Conservation (phyloP, 2,329 filamentous ascomycete genomes). For the Alternaria alternata region DNA sequence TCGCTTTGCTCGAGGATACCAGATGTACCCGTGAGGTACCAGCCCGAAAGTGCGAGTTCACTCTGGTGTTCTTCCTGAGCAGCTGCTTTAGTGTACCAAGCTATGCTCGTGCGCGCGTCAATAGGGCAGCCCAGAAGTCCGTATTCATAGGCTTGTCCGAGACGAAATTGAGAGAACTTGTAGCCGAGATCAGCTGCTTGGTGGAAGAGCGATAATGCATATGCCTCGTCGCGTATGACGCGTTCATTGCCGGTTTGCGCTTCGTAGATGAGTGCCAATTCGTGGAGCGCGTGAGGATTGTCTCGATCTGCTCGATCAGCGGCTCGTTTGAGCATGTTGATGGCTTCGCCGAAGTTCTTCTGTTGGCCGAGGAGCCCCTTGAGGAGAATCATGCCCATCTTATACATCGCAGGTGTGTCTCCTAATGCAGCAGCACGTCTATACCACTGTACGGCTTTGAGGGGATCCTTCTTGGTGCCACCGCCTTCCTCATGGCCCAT, state of each 20-base stretch:
- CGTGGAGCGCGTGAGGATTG: conserved; percentile 94
- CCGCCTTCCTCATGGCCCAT: conserved; percentile 94
- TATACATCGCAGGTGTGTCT: conserved; percentile 96
- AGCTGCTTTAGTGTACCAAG: conserved; percentile 92
- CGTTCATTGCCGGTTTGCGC: conserved; percentile 69
- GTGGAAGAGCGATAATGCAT: conserved; percentile 81
- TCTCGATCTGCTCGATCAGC: conserved; percentile 86
- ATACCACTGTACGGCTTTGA: conserved; percentile 99
- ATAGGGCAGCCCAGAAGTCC: conserved; percentile 83
- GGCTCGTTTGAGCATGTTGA: conserved; percentile 91
- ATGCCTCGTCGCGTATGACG: conserved; percentile 80
- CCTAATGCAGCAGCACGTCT: conserved; percentile 89
- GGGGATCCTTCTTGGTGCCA: conserved; percentile 86
- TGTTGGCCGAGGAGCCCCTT: conserved; percentile 92
- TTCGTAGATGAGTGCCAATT: conserved; percentile 73
- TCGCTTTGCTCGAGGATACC: conserved; percentile 91
- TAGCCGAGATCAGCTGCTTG: conserved; percentile 89
- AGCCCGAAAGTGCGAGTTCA: conserved; percentile 67
- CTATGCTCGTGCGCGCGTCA: conserved; percentile 84
- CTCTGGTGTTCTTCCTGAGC: conserved; percentile 93
- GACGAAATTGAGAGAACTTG: conserved; percentile 91
- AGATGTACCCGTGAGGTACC: conserved; percentile 92
- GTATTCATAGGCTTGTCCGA: conserved; percentile 90
- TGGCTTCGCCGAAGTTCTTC: conserved; percentile 82
- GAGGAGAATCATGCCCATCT: conserved; percentile 93